A percentile compares a stretch with the other conserved stretches of the same genome.
Conservation (phyloP, 805 yeast genomes). For the Cyberlindnera meyerae region DNA sequence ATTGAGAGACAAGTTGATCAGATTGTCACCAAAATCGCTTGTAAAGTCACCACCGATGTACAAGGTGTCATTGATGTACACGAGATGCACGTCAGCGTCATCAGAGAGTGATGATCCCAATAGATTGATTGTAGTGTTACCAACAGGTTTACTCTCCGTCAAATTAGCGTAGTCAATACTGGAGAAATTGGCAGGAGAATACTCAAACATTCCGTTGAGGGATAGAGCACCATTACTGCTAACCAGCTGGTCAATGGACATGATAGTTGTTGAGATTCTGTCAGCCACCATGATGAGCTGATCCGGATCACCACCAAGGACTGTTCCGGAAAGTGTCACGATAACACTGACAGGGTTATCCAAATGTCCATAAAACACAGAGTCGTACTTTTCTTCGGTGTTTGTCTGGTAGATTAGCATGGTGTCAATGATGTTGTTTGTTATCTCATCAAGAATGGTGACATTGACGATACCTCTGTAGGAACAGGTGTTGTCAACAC, state of each 20-base stretch:
- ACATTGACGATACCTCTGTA: conserved; percentile 76
- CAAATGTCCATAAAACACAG: conserved; percentile 65
- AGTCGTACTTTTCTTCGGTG: conserved; percentile 73
- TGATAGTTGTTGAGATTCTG: conserved; percentile 47
- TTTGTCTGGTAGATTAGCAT: conserved; percentile 73
- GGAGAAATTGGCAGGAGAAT: conserved; percentile 63
- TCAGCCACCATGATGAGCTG: conserved; percentile 65
- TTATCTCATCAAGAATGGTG: conserved; percentile 45
- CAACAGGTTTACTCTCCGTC: conserved; percentile 29
- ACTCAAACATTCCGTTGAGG: conserved; percentile 81
- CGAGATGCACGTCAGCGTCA: conserved; percentile 36
- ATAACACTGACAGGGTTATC: conserved; percentile 43
- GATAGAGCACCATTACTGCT: conserved; percentile 33
- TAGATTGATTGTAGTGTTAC: conserved; percentile 41
- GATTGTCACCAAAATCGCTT: conserved; percentile 33
- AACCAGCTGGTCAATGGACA: conserved; percentile 38
- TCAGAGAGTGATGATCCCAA: conserved; percentile 31
- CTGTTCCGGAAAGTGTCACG: conserved; percentile 33
- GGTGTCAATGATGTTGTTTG: conserved; percentile 35
- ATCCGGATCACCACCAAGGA: conserved; percentile 16
- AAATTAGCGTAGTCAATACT: conserved; percentile 26
- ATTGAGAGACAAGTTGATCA: conserved; percentile 30
- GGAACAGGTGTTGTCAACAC: conserved; percentile 58
- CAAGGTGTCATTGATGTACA: conserved; percentile 30
- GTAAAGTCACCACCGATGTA: conserved; percentile 47